A percentile compares a stretch with the other conserved stretches of the same genome.
phyloP scores from a whole-genome alignment of 2,329 filamentous ascomycete genomes.

The Pyricularia pennisetigena region DNA sequence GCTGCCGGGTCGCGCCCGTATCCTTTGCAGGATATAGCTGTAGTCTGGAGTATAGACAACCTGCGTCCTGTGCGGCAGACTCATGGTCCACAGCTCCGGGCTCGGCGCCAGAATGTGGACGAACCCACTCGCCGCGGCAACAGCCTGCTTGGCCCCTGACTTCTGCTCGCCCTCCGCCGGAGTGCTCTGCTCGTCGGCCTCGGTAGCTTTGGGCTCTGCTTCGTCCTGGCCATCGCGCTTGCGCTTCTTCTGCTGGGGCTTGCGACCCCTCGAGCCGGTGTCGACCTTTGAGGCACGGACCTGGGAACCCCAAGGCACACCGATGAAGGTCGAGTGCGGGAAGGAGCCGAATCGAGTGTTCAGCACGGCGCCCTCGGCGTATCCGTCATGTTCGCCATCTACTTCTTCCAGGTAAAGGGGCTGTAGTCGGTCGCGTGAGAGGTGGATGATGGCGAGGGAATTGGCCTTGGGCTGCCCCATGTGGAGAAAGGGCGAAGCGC shows the following conservation, averaged over 20 bases:
- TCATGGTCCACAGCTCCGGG: constrained; percentile 73
- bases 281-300: constrained; percentile 83
- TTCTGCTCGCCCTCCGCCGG: constrained; percentile 6
- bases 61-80: constrained; percentile 72
- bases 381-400: constrained; percentile 57
- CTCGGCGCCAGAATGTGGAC: constrained; percentile 71
- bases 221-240: constrained; percentile 30
- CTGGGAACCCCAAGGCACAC: constrained; percentile 83
- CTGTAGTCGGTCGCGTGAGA: constrained; percentile 77
- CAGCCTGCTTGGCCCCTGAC: constrained; percentile 33
- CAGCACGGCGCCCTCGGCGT: constrained; percentile 66
- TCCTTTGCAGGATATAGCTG: constrained; percentile 70
- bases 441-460: constrained; percentile 71
- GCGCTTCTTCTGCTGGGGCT: constrained; percentile 52
- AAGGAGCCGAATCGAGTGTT: constrained; percentile 95
- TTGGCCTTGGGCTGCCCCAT: constrained; percentile 55
- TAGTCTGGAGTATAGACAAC: constrained; percentile 84
- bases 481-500: constrained; percentile 66
- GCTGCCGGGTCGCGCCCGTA: constrained; percentile 63
- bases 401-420: constrained; percentile 60
- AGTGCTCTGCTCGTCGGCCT: constrained; percentile 7
- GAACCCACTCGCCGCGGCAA: constrained; percentile 57
- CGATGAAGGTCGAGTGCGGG: constrained; percentile 67
- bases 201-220: constrained; percentile 23
- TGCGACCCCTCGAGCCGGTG: constrained; percentile 77